phyloP scores from a whole-genome alignment of 2,329 filamentous ascomycete species.

The Fusarium vanettenii region DNA sequence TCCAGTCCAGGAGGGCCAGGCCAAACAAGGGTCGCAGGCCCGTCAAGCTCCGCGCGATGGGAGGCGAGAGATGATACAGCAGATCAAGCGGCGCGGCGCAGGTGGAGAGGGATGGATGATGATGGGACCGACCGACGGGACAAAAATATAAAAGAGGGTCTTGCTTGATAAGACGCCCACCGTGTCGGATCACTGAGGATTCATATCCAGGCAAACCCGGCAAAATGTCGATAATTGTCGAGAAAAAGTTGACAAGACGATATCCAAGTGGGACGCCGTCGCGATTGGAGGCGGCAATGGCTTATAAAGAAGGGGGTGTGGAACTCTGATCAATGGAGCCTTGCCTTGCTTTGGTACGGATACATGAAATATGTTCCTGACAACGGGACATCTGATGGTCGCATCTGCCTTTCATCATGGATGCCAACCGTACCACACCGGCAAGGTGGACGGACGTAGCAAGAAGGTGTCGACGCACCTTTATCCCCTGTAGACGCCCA shows the following conservation, averaged over 20 bases:
- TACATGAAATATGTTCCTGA: conserved; percentile 8
- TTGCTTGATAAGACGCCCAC: conserved; percentile 42
- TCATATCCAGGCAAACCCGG: conserved; percentile 24
- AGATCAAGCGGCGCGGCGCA: conserved; percentile 41
- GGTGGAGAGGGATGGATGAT: conserved; percentile 34
- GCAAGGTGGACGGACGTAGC: background rate
- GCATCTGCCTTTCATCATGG: conserved; percentile 34
- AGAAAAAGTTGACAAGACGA: conserved; percentile 9
- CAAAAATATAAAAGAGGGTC: conserved; percentile 46
- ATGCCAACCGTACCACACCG: background rate
- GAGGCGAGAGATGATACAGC: conserved; percentile 38
- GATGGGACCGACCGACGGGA: conserved; percentile 26
- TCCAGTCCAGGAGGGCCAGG: conserved; percentile 24
- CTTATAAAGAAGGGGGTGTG: conserved; percentile 27
- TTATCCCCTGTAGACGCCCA: conserved; percentile 10
- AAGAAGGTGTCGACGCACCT: conserved; percentile 1
- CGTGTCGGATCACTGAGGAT: conserved; percentile 29
- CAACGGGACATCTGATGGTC: conserved; percentile 34
- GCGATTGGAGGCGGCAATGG: conserved; percentile 35
- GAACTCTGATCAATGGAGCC: conserved; percentile 7
- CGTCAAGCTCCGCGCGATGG: conserved; percentile 31
- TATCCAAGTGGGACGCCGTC: conserved; percentile 14
- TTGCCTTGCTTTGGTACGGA: background rate
- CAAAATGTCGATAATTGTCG: conserved; percentile 13
- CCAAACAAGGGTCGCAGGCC: conserved; percentile 28